Evolutionary conservation across 2,329 filamentous ascomycete genomes (phyloP), one percentile per base, ranked within the genome.

Genomic region (Botryosphaeria dothidea): DNA sequence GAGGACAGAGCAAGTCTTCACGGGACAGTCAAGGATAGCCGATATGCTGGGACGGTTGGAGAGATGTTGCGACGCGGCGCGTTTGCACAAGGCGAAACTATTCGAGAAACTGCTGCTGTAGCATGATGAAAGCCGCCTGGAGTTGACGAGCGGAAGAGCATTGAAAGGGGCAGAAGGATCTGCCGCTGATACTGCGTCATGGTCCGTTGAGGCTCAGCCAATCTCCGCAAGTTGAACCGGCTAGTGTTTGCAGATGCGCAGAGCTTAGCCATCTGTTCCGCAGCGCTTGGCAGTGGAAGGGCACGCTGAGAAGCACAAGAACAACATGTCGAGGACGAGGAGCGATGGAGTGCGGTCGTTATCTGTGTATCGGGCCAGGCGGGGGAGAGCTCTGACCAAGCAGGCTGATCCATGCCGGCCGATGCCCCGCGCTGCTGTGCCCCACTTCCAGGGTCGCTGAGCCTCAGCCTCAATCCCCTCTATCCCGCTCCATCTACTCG

Each of bases 341-440:
- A 4, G 19, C 15, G 27, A 23, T 2, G 56, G 19, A 5, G 43
- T 46, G 43, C 8, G 43, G 43, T n/a, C 17, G 49, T 15, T 15
- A n/a, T n/a, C n/a, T 23, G 46, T 15, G 51, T n/a, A n/a, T 57
- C 13, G 31, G n/a, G 51, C 19, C 5, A 36, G 52, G 21, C 36
- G 31, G 19, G 52, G 48, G 52, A 57, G 52, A 34, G 52, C 52
- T 57, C 52, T 58, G 54, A 58, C 54, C 36, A 58, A 21, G 17
- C 48, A 19, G 52, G 31, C 5, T 23, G 52, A 56, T 38, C 49
- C 29, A 54, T 34, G 31, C 38, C 23, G 52, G 52, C 52, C 21
- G 21, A 27, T 58, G 54, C 54, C 54, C 54, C 54, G 56, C 38
- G 25, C 27, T 34, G 27, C 38, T 9, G 4, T 46, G 56, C 56